Conservation (phyloP, 2,329 filamentous ascomycete genomes). For the Stachybotrys elegans region DNA sequence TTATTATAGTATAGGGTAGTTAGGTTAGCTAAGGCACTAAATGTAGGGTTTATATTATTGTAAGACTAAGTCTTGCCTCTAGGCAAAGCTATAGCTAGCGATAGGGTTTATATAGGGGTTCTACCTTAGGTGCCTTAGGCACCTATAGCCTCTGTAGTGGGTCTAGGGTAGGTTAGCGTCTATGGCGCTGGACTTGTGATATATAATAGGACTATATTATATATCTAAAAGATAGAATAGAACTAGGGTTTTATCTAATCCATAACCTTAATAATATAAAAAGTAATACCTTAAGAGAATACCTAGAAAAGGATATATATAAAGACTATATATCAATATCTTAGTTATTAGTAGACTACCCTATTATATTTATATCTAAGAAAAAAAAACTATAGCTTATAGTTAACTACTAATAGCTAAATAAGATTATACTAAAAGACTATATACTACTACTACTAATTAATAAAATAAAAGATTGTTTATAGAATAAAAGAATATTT, state of each 20-base stretch:
- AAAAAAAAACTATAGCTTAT: background rate
- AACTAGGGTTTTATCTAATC: background rate
- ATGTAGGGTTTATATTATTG: too few species aligned
- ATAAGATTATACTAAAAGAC: background rate
- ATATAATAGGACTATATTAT: background rate
- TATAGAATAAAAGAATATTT: too few species aligned
- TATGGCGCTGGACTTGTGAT: background rate
- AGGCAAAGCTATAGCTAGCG: too few species aligned
- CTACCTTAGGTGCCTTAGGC: too few species aligned
- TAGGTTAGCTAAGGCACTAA: too few species aligned
- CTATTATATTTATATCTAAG: conserved; percentile 1
- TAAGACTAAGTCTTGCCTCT: too few species aligned
- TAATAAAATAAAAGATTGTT: too few species aligned
- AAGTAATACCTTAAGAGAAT: background rate
- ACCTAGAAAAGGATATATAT: background rate
- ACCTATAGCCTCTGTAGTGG: too few species aligned
- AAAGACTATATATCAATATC: conserved; percentile 1
- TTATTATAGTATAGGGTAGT: too few species aligned
- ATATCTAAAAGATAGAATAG: background rate
- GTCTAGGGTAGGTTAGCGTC: too few species aligned
- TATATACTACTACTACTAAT: background rate
- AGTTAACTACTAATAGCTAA: background rate
- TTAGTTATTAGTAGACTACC: background rate
- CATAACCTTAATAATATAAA: background rate
- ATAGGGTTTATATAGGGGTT: too few species aligned